phyloP scores from a whole-genome alignment of 2,329 filamentous ascomycete species.

The Paracamarosporium sp. region DNA sequence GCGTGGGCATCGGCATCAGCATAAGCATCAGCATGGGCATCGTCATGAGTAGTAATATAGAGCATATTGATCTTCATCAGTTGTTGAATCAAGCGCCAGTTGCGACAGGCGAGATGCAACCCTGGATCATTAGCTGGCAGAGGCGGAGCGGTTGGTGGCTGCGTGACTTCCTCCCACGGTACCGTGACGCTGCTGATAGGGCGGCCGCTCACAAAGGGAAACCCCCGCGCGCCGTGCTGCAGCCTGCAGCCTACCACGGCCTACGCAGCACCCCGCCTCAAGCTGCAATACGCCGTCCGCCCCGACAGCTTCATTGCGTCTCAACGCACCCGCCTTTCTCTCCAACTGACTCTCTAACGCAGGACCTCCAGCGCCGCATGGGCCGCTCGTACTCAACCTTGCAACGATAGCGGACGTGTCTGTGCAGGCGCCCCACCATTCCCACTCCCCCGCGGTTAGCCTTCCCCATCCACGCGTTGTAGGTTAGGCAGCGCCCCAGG shows the following conservation, averaged over 20 bases:
- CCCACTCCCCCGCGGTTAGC: constrained; percentile 21
- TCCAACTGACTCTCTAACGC: background rate
- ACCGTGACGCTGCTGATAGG: constrained; percentile 2
- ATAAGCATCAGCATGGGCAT: background rate
- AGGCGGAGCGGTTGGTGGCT: background rate
- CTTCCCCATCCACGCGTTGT: constrained; percentile 14
- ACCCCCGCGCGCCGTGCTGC: background rate
- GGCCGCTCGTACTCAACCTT: background rate
- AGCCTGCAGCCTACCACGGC: constrained; percentile 1
- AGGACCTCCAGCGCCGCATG: background rate
- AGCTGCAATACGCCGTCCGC: background rate
- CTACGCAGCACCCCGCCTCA: constrained; percentile 6
- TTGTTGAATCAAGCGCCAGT: background rate
- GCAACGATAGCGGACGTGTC: constrained; percentile 8
- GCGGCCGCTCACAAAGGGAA: constrained; percentile 1
- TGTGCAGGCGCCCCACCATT: constrained; percentile 19
- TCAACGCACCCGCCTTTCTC: background rate
- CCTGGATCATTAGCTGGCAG: background rate
- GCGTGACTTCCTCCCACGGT: constrained; percentile 7
- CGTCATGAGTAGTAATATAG: background rate
- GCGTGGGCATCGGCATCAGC: background rate
- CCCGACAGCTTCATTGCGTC: constrained; percentile 1
- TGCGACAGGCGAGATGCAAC: background rate
- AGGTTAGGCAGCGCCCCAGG: constrained; percentile 28
- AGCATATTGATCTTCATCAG: background rate